phyloP scores from a whole-genome alignment of 371 early-diverging fungal genomes.

The Mucor plumbeus region DNA sequence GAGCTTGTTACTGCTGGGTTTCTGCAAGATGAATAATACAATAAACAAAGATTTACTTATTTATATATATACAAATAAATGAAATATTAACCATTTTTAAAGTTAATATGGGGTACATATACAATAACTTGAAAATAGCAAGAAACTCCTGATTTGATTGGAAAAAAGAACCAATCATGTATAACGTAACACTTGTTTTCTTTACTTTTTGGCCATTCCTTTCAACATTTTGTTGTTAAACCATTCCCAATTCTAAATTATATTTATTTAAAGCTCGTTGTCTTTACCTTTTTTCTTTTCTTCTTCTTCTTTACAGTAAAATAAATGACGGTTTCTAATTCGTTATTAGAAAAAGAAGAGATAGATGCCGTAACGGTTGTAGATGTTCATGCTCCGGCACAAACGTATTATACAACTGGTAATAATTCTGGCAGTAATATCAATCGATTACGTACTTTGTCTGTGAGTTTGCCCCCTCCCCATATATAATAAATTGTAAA shows the following conservation, averaged over 20 bases:
- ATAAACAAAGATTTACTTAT: neutral
- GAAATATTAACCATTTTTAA: neutral
- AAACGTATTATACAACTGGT: constrained; percentile 39
- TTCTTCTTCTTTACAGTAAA: neutral
- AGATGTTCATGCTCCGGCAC: constrained; percentile 39
- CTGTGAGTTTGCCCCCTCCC: constrained; percentile 15
- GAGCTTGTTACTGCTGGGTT: neutral
- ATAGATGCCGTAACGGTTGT: neutral
- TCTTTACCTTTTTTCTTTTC: neutral
- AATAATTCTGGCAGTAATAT: constrained; percentile 23
- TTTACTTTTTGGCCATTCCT: constrained; percentile 9
- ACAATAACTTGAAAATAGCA: neutral
- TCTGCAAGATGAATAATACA: neutral
- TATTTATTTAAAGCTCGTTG: neutral
- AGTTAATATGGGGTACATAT: constrained; percentile 6
- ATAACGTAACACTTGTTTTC: constrained; percentile 4
- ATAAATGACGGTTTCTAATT: neutral
- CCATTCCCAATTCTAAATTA: neutral
- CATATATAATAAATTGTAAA: too few species aligned
- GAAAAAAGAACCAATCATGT: constrained; percentile 10
- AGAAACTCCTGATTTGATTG: constrained; percentile 5
- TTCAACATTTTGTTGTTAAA: neutral
- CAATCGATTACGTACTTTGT: constrained; percentile 20
- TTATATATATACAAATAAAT: neutral
- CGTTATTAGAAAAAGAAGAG: neutral